phyloP scores from a whole-genome alignment of 2,329 filamentous ascomycete species.

The Sarocladiaceae sp. region DNA sequence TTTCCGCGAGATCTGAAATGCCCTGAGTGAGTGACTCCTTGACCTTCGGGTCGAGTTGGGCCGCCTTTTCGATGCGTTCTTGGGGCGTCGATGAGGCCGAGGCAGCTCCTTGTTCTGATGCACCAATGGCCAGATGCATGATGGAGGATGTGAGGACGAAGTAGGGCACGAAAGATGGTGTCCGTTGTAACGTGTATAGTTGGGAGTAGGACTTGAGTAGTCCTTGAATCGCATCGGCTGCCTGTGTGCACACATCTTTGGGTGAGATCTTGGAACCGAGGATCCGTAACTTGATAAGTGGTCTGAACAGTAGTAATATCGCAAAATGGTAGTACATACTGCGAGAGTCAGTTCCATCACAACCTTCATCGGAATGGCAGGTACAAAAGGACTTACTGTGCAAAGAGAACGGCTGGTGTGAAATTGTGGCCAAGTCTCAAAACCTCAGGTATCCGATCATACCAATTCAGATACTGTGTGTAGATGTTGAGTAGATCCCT shows the following conservation, averaged over 20 bases:
- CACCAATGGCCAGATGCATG: constrained; percentile 50
- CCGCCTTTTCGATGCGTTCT: constrained; percentile 24
- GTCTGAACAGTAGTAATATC: constrained; percentile 70
- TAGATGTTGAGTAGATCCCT: constrained; percentile 61
- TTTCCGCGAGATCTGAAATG: constrained; percentile 54
- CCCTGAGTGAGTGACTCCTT: constrained; percentile 46
- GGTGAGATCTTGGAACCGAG: constrained; percentile 60
- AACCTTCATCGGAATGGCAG: not conserved
- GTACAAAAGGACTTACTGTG: constrained; percentile 55
- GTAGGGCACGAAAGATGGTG: constrained; percentile 58
- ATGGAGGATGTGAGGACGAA: constrained; percentile 59
- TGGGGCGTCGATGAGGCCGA: not conserved
- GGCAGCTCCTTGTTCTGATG: not conserved
- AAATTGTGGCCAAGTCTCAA: constrained; percentile 64
- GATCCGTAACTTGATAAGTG: constrained; percentile 62
- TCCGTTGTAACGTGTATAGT: constrained; percentile 53
- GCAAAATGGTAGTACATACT: constrained; percentile 70
- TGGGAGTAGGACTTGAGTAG: constrained; percentile 53
- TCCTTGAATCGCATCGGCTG: constrained; percentile 55
- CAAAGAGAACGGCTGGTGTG: constrained; percentile 67
- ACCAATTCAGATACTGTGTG: constrained; percentile 68
- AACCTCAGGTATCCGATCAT: constrained; percentile 60
- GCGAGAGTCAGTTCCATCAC: not conserved
- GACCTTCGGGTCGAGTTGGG: constrained; percentile 34
- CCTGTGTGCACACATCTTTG: constrained; percentile 61